These are phyloP conservation scores for Sicyos edulis DNA, from an alignment of 306 rosid species.

Conservation along the genomic window DNA sequence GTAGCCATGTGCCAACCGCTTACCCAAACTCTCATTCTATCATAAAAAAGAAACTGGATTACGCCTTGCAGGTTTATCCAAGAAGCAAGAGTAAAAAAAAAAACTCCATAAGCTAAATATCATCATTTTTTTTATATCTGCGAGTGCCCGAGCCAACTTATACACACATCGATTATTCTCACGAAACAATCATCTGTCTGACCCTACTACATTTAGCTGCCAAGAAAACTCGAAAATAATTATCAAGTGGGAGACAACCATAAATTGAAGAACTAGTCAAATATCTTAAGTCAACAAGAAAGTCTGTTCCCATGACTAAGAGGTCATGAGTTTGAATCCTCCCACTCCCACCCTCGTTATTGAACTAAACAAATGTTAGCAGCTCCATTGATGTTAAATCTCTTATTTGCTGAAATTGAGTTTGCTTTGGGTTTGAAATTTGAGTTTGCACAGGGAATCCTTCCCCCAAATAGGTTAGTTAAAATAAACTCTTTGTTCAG, in stretches of 20 bases:
- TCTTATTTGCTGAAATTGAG: background rate
- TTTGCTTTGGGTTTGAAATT: background rate
- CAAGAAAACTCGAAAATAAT: too few species aligned
- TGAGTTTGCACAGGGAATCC: background rate
- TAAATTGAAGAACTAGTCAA: too few species aligned
- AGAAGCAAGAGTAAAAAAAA: background rate
- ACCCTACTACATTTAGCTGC: too few species aligned
- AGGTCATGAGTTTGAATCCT: too few species aligned
- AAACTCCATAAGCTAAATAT: too few species aligned
- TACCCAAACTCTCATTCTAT: slow-evolving; percentile 80
- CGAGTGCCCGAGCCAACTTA: background rate
- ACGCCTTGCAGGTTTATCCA: background rate
- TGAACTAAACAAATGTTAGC: background rate
- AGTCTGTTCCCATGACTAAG: too few species aligned
- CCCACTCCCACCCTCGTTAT: background rate
- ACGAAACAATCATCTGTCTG: too few species aligned
- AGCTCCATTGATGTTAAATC: slow-evolving; percentile 4
- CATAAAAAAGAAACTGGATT: slow-evolving; percentile 12
- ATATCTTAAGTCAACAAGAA: too few species aligned
- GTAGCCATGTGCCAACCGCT: slow-evolving; percentile 93
- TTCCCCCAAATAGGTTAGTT: background rate
- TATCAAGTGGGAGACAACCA: too few species aligned
- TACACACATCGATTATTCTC: background rate
- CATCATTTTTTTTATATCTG: background rate
- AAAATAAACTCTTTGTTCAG: background rate